A percentile compares a stretch with the other conserved stretches of the same genome.
These are phyloP conservation scores for Rhodotorula sp. DNA, from an alignment of 1,284 basidiomycete genomes.

Conservation along the genomic window DNA sequence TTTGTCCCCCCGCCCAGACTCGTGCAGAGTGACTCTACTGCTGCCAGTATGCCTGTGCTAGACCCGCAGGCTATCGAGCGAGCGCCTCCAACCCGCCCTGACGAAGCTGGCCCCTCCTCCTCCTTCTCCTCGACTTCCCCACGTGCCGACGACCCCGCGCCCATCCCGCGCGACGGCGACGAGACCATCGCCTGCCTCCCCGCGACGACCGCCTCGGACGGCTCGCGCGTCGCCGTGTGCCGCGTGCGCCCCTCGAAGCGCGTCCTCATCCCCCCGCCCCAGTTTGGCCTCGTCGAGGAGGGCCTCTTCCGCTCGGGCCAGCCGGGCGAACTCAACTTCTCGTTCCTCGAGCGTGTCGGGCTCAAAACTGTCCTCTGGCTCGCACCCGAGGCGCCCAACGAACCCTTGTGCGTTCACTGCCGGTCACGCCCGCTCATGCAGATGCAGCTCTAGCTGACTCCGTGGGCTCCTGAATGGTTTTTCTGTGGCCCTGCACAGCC, in stretches of 20 bases:
- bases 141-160: not conserved
- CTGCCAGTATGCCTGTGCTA: not conserved
- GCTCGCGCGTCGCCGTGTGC: conserved; percentile 5
- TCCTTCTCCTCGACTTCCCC: not conserved
- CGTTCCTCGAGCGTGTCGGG: conserved; percentile 57
- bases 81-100: not conserved
- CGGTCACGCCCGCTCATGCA: not conserved
- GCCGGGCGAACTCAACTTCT: conserved; percentile 59
- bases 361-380: conserved; percentile 58
- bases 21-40: too few species aligned
- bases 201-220: not conserved
- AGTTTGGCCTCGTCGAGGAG: conserved; percentile 59
- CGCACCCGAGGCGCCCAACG: conserved; percentile 57
- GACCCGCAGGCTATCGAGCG: not conserved
- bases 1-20: not conserved
- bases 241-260: conserved; percentile 17
- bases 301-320: conserved; percentile 56
- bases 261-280: conserved; percentile 54
- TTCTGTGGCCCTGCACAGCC: conserved; percentile 13
- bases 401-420: conserved; percentile 52
- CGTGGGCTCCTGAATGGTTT: too few species aligned
- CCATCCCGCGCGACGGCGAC: not conserved
- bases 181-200: conserved; percentile 6
- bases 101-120: not conserved
- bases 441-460: too few species aligned